Percentiles rank a stretch among this genome's conserved stretches.
phyloP scores from a whole-genome alignment of 345 rosid genomes.

The Abelmoschus esculentus region DNA sequence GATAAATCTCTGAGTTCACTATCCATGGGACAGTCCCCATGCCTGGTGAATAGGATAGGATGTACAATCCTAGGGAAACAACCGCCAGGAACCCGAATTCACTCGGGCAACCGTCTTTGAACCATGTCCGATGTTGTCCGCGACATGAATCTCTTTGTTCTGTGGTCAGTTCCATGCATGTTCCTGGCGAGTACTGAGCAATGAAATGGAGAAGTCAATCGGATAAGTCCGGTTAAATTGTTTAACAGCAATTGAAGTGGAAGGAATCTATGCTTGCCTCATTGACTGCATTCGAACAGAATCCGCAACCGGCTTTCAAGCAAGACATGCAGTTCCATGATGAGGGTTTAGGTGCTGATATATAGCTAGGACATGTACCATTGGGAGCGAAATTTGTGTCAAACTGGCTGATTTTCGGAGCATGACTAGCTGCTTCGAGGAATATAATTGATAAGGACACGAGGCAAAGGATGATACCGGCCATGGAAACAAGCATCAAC shows the following conservation, averaged over 20 bases:
- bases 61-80: constrained; percentile 57
- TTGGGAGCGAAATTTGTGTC: background rate
- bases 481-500: constrained; percentile 69
- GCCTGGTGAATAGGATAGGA: constrained; percentile 65
- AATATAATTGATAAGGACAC: constrained; percentile 44
- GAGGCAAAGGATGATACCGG: constrained; percentile 52
- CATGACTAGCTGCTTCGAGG: constrained; percentile 42
- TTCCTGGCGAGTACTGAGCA: constrained; percentile 56
- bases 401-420: constrained; percentile 30
- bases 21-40: constrained; percentile 91
- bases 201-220: background rate
- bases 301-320: constrained; percentile 51
- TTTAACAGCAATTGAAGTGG: background rate
- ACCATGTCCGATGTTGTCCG: constrained; percentile 34
- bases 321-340: constrained; percentile 70
- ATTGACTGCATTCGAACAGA: constrained; percentile 33
- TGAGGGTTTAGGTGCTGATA: constrained; percentile 11
- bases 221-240: background rate
- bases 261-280: constrained; percentile 25
- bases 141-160: constrained; percentile 24
- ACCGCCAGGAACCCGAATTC: constrained; percentile 70
- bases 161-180: constrained; percentile 40
- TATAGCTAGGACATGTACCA: constrained; percentile 24
- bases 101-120: constrained; percentile 69
- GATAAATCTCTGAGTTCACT: constrained; percentile 87